Evolutionary conservation across 106 monocot species (phyloP), one percentile per base, ranked within the genome.

Genomic region (Xerophyta viscosa): DNA sequence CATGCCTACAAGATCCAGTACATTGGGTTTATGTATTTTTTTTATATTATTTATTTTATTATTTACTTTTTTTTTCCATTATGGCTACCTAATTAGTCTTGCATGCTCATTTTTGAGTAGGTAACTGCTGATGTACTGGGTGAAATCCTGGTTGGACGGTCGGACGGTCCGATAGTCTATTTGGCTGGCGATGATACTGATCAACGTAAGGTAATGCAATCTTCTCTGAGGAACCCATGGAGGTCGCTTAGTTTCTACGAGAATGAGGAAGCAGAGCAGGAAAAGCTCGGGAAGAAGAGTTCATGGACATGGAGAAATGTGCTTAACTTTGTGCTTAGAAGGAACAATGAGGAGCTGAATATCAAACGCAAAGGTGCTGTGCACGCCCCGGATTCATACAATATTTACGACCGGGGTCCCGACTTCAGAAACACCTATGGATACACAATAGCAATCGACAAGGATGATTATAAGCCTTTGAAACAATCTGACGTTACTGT

Each of bases 391-490:
- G 77, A 88, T 41, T 50, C 88, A 1, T 93, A 75, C 69, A 93
- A 88, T 54, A 54, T 93, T 22, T 93, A 72, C 51, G 80, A 81
- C 22, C 65, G 63, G 0, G 65, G 64, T 0, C 84, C 88, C 0
- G 75, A 74, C 61, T 88, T 80, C 70, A 52, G 47, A 37, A 93
- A 93, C 64, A 17, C 27, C 15, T 88, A 84, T 29, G 93, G 93
- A 0, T 84, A 66, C 74, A 84, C 52, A 54, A 24, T 77, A 1
- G 73, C 88, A 23, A 3, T 93, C 8, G 84, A 75, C 26, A 62
- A 81, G 63, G 37, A 72, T 24, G 75, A 80, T 46, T 93, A 81
- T 60, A 29, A 37, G 14, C 81, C 93, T 3, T 64, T 93, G 24
- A 75, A 66, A 46, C 37, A 64, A 44, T 71, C 88, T 6, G 71